Evolutionary conservation across 495 filamentous ascomycete species (phyloP).

Genomic region (Neurospora sp.): DNA sequence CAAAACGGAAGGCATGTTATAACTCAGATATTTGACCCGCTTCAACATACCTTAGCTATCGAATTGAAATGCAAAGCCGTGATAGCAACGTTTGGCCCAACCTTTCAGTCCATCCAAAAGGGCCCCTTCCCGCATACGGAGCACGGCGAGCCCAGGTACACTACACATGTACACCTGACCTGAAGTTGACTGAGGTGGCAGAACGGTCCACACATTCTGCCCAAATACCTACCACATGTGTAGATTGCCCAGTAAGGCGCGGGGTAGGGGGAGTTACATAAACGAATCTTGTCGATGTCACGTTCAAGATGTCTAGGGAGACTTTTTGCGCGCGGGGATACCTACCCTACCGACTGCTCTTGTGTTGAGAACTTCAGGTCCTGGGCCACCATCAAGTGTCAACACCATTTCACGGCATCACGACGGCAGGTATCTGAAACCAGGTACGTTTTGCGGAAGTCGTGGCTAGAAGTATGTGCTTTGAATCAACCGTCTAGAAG

Average conservation of each 20-base stretch:
- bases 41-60: not conserved
- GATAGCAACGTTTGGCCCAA: not conserved
- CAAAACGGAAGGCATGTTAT: not conserved
- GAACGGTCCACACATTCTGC: not conserved
- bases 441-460: not conserved
- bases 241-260: not conserved
- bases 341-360: not conserved
- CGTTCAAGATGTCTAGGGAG: not conserved
- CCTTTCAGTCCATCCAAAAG: not conserved
- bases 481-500: not conserved
- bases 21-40: not conserved
- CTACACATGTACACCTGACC: not conserved
- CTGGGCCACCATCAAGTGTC: not conserved
- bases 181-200: not conserved
- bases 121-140: not conserved
- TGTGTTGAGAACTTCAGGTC: not conserved
- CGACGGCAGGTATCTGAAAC: not conserved
- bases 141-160: too few relatives aligned
- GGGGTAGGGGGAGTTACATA: not conserved
- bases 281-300: not conserved
- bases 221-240: not conserved
- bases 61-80: not conserved
- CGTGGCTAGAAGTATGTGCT: not conserved
- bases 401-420: not conserved
- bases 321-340: not conserved